Conservation (phyloP, 1,139 yeast species). For the Hansenula sp. region DNA sequence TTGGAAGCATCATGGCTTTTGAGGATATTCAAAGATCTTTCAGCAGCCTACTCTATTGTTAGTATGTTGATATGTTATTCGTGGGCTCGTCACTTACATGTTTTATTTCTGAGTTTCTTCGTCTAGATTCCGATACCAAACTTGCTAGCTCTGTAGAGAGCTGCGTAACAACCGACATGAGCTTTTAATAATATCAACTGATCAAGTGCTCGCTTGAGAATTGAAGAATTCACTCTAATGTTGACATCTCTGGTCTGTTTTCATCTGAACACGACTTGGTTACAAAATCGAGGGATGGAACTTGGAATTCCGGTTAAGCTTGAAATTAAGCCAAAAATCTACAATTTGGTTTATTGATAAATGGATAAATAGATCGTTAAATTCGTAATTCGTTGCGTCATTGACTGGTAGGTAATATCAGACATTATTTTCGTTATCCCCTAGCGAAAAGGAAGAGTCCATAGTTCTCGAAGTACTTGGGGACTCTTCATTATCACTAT, state of each 20-base stretch:
- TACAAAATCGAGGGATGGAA: background rate
- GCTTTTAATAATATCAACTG: no score
- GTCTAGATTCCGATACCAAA: slow-evolving; percentile 63
- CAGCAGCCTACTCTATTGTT: slow-evolving; percentile 17
- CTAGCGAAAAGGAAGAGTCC: background rate
- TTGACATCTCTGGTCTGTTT: no score
- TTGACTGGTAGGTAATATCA: background rate
- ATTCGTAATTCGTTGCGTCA: background rate
- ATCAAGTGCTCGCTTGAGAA: no score
- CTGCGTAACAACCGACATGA: slow-evolving; percentile 35
- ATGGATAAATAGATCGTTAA: no score
- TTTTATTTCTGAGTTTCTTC: slow-evolving; percentile 64
- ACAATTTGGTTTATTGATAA: no score
- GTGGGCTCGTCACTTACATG: slow-evolving; percentile 58
- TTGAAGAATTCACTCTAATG: no score
- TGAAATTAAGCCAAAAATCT: no score
- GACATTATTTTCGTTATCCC: background rate
- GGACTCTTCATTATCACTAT: slow-evolving; percentile 24
- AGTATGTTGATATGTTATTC: no score
- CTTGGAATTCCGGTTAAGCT: background rate
- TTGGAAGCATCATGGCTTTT: slow-evolving; percentile 22
- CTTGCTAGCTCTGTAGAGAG: slow-evolving; percentile 51
- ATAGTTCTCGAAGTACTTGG: background rate
- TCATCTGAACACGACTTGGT: no score
- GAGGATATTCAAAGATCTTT: slow-evolving; percentile 23